Base-by-base conservation (phyloP, 768 basidiomycete species). In the Naganishia antarctica region DNA sequence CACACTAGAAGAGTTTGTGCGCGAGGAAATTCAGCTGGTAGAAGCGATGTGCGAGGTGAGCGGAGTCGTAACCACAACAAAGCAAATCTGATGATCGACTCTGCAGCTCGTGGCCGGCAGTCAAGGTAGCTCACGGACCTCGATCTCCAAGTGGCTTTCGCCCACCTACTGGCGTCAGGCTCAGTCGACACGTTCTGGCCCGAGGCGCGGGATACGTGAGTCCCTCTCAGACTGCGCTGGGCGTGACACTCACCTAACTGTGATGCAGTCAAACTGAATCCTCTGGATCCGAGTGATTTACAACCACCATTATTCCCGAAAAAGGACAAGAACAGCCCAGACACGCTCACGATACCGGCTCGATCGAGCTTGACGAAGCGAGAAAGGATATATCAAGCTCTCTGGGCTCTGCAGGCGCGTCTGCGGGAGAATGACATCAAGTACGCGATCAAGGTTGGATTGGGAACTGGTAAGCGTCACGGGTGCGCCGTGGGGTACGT, bases 1-100 rank as follows among this genome's bases (percentile, higher is more conserved):
- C 78, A 94, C 91, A 0, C 76, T 97, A 46, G 91, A 99, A 78
- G 96, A 98, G 73, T 97, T 97, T 74, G 84, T 90, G 8, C 81
- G 83, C 64, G 94, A 98, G 76, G 77, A 94, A 57, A 81, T 87
- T 32, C 85, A 84, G 21, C 84, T 98, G 12, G 83, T 90, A 0
- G 89, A 92, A 73, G 86, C 89, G 8, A 89, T 97, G 82, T 82
- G 85, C 57, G 82, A 86, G 62, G 86, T 97, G 28, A 50, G 70
- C 61, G 13, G 25, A 2, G 26, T 13, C n/a, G 4, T 21, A 32
- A 6, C 43, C 3, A 47, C 21, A 4, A n/a, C 8, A 21, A 15
- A 21, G 45, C 26, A 5, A 31, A 8, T 8, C 45, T 28, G 16
- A 31, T 12, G 32, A 2, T 40, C 40, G 25, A 58, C 23, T 6